phyloP scores from a whole-genome alignment of 805 yeast genomes.

The Priceomyces haplophilus region DNA sequence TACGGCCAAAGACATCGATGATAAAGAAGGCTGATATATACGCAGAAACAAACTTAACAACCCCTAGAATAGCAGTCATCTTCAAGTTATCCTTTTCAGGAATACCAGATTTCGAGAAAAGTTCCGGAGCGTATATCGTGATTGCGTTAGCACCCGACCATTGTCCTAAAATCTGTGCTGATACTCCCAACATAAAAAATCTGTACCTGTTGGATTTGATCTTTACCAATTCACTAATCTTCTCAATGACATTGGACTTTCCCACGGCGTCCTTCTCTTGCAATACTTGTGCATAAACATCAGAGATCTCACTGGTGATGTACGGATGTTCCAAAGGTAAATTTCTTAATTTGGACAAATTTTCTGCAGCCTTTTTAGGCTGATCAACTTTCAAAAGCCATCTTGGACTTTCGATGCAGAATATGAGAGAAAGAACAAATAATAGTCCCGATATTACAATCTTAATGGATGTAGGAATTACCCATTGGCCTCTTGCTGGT shows the following conservation, averaged over 20 bases:
- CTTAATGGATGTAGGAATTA: constrained; percentile 48
- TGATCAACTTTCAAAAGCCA: constrained; percentile 46
- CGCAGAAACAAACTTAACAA: constrained; percentile 50
- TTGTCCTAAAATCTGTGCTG: constrained; percentile 49
- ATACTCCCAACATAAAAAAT: constrained; percentile 38
- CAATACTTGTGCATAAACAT: constrained; percentile 46
- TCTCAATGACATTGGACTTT: constrained; percentile 17
- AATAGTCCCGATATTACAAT: constrained; percentile 47
- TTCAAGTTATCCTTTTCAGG: constrained; percentile 39
- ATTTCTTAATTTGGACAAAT: constrained; percentile 42
- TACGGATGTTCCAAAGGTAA: constrained; percentile 48
- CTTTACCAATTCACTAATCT: constrained; percentile 31
- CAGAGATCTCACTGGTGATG: constrained; percentile 48
- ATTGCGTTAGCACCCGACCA: constrained; percentile 61
- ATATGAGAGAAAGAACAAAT: constrained; percentile 37
- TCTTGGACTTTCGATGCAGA: constrained; percentile 50
- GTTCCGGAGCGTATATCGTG: constrained; percentile 55
- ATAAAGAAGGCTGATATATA: constrained; percentile 51
- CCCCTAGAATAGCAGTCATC: constrained; percentile 52
- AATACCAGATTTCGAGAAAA: constrained; percentile 48
- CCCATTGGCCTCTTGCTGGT: constrained; percentile 45
- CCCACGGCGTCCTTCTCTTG: constrained; percentile 30
- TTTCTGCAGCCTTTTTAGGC: constrained; percentile 37
- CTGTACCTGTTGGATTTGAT: constrained; percentile 45
- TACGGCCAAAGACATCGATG: constrained; percentile 53